A percentile compares a stretch with the other conserved stretches of the same genome.
Conservation (phyloP, 2,329 filamentous ascomycete species). For the Reticulascus tulasneorum region DNA sequence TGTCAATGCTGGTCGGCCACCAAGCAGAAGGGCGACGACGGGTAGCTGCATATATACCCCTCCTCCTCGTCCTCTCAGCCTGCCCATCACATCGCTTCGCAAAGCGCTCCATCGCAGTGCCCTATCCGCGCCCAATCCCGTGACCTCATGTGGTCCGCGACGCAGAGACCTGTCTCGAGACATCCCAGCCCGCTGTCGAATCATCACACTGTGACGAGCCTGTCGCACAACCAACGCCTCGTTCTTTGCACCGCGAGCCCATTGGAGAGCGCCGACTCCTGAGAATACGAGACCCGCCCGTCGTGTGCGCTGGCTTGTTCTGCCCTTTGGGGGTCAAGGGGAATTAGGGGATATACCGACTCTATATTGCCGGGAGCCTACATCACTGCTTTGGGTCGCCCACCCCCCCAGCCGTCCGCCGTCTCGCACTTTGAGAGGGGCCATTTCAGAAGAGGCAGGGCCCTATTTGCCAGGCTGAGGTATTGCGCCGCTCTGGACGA, state of each 20-base stretch:
- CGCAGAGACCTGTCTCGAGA: constrained; percentile 13
- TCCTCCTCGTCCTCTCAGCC: constrained; percentile 11
- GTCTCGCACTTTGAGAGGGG: too few species aligned
- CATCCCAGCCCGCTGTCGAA: constrained; percentile 16
- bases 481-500: too few species aligned
- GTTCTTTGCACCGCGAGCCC: constrained; percentile 23
- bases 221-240: constrained; percentile 29
- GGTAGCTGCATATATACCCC: constrained; percentile 13
- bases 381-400: constrained; percentile 5
- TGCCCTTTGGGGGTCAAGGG: constrained; percentile 1
- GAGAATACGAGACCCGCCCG: constrained; percentile 26
- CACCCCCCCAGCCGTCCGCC: too few species aligned
- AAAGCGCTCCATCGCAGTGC: constrained; percentile 6
- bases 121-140: constrained; percentile 9
- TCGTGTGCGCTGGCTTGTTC: constrained; percentile 1
- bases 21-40: constrained; percentile 11
- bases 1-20: constrained; percentile 10
- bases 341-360: constrained; percentile 8
- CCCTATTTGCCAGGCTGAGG: too few species aligned
- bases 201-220: constrained; percentile 13
- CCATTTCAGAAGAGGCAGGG: too few species aligned
- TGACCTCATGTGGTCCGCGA: constrained; percentile 16
- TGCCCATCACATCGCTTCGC: constrained; percentile 10
- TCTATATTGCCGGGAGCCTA: constrained; percentile 5
- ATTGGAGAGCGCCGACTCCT: constrained; percentile 26